Percentiles rank a stretch among this genome's conserved stretches.
These are phyloP conservation scores for Nicotiana paniculata DNA, from an alignment of 257 asterid genomes.

Conservation along the genomic window DNA sequence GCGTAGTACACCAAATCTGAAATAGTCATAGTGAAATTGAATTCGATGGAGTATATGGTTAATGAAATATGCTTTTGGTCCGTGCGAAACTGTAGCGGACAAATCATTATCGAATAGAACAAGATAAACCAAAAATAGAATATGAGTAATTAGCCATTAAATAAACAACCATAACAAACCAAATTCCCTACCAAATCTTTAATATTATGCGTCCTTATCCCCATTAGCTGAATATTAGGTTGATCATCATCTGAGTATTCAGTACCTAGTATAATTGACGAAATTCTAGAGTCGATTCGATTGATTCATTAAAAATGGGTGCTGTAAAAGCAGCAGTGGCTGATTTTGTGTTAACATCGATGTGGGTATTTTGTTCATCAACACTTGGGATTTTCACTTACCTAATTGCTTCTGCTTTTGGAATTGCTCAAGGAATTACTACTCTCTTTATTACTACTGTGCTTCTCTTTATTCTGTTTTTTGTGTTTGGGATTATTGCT, in stretches of 20 bases:
- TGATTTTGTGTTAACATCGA: constrained; percentile 32
- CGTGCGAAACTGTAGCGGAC: too few species aligned
- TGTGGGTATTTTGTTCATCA: constrained; percentile 42
- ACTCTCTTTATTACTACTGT: constrained; percentile 47
- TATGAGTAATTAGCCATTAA: neutral
- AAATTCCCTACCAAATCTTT: neutral
- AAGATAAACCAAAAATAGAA: neutral
- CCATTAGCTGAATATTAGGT: neutral
- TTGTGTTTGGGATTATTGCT: constrained; percentile 62
- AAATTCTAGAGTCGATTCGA: too few species aligned
- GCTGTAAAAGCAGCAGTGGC: constrained; percentile 29
- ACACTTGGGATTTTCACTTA: constrained; percentile 43
- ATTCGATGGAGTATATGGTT: too few species aligned
- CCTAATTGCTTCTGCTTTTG: constrained; percentile 42
- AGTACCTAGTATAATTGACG: too few species aligned
- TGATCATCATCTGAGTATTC: neutral
- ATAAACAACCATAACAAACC: too few species aligned
- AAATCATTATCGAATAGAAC: too few species aligned
- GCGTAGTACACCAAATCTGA: too few species aligned
- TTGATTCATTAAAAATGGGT: constrained; percentile 18
- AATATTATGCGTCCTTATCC: neutral
- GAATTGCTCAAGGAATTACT: constrained; percentile 40
- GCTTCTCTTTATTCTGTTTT: constrained; percentile 42
- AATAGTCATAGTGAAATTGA: too few species aligned
- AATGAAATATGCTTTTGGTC: too few species aligned